phyloP scores from a whole-genome alignment of 352 stramenopile genomes.

The Elongisporangium undulatum region DNA sequence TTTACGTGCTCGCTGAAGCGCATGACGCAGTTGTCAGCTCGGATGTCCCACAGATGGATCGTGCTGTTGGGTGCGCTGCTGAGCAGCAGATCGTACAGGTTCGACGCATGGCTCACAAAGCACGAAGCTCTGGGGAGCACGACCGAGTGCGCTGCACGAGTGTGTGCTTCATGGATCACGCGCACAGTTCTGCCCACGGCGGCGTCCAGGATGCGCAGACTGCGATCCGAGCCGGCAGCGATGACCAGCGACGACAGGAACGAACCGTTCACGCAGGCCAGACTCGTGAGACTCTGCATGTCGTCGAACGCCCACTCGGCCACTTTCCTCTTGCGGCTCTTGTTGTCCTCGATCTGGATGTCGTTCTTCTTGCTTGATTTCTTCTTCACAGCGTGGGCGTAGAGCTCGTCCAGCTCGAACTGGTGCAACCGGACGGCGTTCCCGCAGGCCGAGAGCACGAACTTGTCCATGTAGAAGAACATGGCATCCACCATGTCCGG shows the following conservation, averaged over 20 bases:
- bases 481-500: slow-evolving; percentile 60
- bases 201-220: slow-evolving; percentile 70
- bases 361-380: slow-evolving; percentile 33
- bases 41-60: slow-evolving; percentile 83
- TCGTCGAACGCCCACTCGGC: slow-evolving; percentile 53
- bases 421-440: slow-evolving; percentile 65
- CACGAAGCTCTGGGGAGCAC: slow-evolving; percentile 58
- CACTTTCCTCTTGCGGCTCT: slow-evolving; percentile 61
- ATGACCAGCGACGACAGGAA: slow-evolving; percentile 80
- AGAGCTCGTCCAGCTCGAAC: slow-evolving; percentile 65
- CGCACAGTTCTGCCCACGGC: slow-evolving; percentile 46
- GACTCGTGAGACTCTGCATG: slow-evolving; percentile 62
- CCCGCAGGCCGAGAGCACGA: slow-evolving; percentile 64
- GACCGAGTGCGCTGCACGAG: slow-evolving; percentile 59
- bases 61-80: slow-evolving; percentile 68
- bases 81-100: slow-evolving; percentile 84
- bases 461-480: slow-evolving; percentile 91
- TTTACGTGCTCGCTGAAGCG: slow-evolving; percentile 83
- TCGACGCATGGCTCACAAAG: slow-evolving; percentile 60
- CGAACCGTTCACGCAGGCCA: slow-evolving; percentile 75
- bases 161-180: slow-evolving; percentile 59
- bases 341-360: slow-evolving; percentile 40
- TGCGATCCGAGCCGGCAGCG: slow-evolving; percentile 68
- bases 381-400: slow-evolving; percentile 34
- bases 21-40: slow-evolving; percentile 83